A percentile compares a stretch with the other conserved stretches of the same genome.
Evolutionary conservation across 805 yeast species (phyloP).

Genomic region (Yarrowia yakushimensis): DNA sequence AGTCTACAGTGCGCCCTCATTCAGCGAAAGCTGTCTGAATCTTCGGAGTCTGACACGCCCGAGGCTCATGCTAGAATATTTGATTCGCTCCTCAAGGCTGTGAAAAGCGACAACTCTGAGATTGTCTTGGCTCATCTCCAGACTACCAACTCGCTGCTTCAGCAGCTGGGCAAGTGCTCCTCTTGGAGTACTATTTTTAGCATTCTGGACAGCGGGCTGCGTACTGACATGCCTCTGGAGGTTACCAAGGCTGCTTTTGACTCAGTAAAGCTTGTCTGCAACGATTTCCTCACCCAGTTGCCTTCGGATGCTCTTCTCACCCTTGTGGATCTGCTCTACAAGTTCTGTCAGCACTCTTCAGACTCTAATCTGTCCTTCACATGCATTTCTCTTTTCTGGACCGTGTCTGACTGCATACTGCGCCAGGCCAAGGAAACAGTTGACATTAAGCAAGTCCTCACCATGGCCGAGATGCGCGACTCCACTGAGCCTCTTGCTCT

Average conservation of each 20-base stretch:
- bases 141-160: neutral
- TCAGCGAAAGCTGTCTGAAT: conserved; percentile 1
- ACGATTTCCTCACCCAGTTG: conserved; percentile 72
- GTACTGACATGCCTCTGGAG: conserved; percentile 36
- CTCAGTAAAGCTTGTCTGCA: conserved; percentile 75
- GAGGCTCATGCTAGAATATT: neutral
- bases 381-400: conserved; percentile 88
- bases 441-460: conserved; percentile 29
- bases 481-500: conserved; percentile 36
- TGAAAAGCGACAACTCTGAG: conserved; percentile 3
- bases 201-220: conserved; percentile 41
- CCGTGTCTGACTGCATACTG: conserved; percentile 70
- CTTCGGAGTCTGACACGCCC: neutral
- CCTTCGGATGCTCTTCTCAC: conserved; percentile 62
- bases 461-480: conserved; percentile 30
- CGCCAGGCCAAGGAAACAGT: conserved; percentile 30
- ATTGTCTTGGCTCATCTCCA: conserved; percentile 13
- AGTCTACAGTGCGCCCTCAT: conserved; percentile 9
- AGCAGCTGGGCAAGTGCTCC: conserved; percentile 65
- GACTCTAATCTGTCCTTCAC: conserved; percentile 89
- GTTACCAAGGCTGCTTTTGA: conserved; percentile 71
- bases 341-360: conserved; percentile 64
- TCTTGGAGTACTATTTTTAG: conserved; percentile 68
- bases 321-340: conserved; percentile 66
- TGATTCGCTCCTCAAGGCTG: conserved; percentile 5